Evolutionary conservation across 2,329 filamentous ascomycete species (phyloP).

Genomic region (Blastomyces gilchristii): DNA sequence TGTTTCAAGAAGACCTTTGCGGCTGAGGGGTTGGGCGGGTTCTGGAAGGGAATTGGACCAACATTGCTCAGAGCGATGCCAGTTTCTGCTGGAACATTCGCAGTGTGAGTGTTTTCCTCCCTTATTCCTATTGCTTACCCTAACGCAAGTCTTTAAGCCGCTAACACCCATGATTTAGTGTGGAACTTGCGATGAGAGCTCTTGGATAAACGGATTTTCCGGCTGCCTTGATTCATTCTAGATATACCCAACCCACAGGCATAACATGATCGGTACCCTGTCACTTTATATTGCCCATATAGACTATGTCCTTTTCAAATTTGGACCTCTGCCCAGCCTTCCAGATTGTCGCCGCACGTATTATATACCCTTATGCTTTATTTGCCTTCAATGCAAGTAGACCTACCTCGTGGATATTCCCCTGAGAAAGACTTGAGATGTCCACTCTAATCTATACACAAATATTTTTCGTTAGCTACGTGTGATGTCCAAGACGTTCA

Average conservation of each 20-base stretch:
- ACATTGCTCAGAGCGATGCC: conserved; percentile 93
- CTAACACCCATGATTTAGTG: conserved; percentile 24
- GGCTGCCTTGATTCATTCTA: background rate
- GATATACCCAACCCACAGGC: background rate
- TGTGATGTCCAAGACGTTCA: background rate
- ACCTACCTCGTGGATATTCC: background rate
- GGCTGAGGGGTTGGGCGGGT: conserved; percentile 66
- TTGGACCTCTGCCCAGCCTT: background rate
- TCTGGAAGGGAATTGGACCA: conserved; percentile 90
- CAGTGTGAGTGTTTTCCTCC: conserved; percentile 44
- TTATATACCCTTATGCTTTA: background rate
- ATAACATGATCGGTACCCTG: no score
- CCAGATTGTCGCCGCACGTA: background rate
- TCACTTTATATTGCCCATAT: background rate
- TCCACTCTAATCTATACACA: background rate
- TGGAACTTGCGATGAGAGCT: conserved; percentile 40
- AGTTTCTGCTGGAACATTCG: conserved; percentile 95
- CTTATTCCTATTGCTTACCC: conserved; percentile 9
- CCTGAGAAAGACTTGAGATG: background rate
- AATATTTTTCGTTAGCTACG: background rate
- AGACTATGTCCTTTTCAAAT: background rate
- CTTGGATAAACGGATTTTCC: conserved; percentile 26
- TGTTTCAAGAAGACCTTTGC: conserved; percentile 77
- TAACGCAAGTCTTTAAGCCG: conserved; percentile 3
- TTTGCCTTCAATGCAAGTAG: background rate